Evolutionary conservation across 2,329 filamentous ascomycete genomes (phyloP), one percentile per base, ranked within the genome.

Genomic region (Trichoderma cornu-damae): DNA sequence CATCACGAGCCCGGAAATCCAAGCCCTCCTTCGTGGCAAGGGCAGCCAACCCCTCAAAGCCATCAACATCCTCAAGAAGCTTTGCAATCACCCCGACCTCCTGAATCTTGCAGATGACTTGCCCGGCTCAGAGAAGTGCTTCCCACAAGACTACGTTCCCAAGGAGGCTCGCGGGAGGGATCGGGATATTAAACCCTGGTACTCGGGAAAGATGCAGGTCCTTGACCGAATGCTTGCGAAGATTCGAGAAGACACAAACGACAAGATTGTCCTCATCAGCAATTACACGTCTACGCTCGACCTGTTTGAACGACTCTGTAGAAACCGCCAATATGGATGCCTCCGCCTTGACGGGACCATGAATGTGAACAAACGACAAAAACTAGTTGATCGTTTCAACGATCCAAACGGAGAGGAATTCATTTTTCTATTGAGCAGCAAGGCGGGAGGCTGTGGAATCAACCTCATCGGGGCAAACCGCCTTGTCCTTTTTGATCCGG

Each of bases 201-300:
- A 96, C 70, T 96, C 92, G 2, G 95, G 94, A 48, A 99, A 99
- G 73, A 96, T 99, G 91, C 86, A 90, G 66, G 94, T 99, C 3
- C 83, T 99, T n/a, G 94, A 96, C 68, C 86, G 92, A 58, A 99
- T 99, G 95, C 83, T 99, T 49, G 90, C 92, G 32, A 88, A 93
- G 26, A 99, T 99, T 64, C 89, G 90, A 14, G 87, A 92, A 66
- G 93, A 97, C 67, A 97, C 94, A 0, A 96, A 96, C 66, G 94
- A 99, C 80, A 99, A 99, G 73, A 99, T 99, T 66, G 94, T 99
- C 11, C 83, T 99, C 58, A 99, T 99, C 72, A 96, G 90, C 72
- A 99, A 99, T 69, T 99, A 97, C 73, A 99, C 94, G 0, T 89
- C 94, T 65, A 99, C 94, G 0, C 81, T 99, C 3, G 94, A 99